These are phyloP conservation scores for Daldinia decipiens DNA, from an alignment of 495 filamentous ascomycete species.

Conservation along the genomic window DNA sequence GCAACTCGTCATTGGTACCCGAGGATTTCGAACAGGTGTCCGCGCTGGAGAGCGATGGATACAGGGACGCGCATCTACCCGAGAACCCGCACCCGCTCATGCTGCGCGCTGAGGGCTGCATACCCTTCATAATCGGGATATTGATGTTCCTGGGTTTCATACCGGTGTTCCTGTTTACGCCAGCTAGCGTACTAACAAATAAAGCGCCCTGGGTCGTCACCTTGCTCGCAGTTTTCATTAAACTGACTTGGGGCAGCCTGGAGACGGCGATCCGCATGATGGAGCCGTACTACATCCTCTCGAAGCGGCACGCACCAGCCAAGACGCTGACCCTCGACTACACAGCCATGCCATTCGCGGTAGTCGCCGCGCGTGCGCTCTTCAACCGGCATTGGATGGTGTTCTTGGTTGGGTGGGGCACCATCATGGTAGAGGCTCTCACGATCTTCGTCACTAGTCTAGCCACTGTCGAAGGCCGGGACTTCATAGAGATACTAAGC, in stretches of 20 bases:
- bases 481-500: slow-evolving; percentile 56
- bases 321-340: slow-evolving; percentile 76
- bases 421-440: slow-evolving; percentile 71
- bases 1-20: slow-evolving; percentile 71
- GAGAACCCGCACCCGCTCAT: slow-evolving; percentile 76
- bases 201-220: slow-evolving; percentile 73
- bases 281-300: slow-evolving; percentile 78
- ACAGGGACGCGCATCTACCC: slow-evolving; percentile 53
- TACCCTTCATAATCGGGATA: slow-evolving; percentile 65
- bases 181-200: slow-evolving; percentile 63
- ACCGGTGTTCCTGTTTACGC: slow-evolving; percentile 67
- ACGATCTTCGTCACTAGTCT: slow-evolving; percentile 74
- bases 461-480: slow-evolving; percentile 64
- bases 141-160: slow-evolving; percentile 63
- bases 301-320: slow-evolving; percentile 68
- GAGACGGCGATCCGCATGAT: slow-evolving; percentile 77
- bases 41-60: slow-evolving; percentile 50
- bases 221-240: slow-evolving; percentile 69
- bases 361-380: slow-evolving; percentile 66
- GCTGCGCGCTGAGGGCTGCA: slow-evolving; percentile 66
- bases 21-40: slow-evolving; percentile 52
- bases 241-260: slow-evolving; percentile 73
- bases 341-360: slow-evolving; percentile 73
- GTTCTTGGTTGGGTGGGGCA: slow-evolving; percentile 68
- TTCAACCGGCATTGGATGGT: slow-evolving; percentile 72